phyloP scores from a whole-genome alignment of 2,329 filamentous ascomycete species.

The Fusarium nelsonii region DNA sequence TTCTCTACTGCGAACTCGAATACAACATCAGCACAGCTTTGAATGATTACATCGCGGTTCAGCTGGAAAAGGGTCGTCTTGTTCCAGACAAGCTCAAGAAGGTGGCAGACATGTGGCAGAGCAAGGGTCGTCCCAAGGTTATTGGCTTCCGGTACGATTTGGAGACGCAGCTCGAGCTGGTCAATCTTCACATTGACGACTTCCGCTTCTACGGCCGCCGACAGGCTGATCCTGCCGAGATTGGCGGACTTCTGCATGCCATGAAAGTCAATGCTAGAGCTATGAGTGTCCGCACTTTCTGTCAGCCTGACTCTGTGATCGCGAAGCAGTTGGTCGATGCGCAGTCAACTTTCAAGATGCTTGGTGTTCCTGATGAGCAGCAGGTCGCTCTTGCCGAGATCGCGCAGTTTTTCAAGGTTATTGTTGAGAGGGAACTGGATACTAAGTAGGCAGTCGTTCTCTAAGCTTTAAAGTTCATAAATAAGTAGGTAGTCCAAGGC shows the following conservation, averaged over 20 bases:
- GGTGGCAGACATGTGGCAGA: slow-evolving; percentile 64
- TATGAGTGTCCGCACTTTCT: slow-evolving; percentile 67
- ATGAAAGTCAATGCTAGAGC: slow-evolving; percentile 66
- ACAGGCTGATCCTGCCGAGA: slow-evolving; percentile 58
- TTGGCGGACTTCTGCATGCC: slow-evolving; percentile 62
- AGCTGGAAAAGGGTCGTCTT: slow-evolving; percentile 68
- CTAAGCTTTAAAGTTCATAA: too few relatives aligned
- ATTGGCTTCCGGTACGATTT: slow-evolving; percentile 70
- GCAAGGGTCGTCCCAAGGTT: slow-evolving; percentile 66
- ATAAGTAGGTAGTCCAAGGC: too few relatives aligned
- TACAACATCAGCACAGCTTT: slow-evolving; percentile 65
- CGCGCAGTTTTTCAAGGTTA: slow-evolving; percentile 66
- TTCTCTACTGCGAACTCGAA: slow-evolving; percentile 71
- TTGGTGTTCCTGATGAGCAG: slow-evolving; percentile 59
- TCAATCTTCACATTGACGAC: slow-evolving; percentile 62
- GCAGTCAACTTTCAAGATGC: slow-evolving; percentile 63
- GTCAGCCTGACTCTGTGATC: slow-evolving; percentile 69
- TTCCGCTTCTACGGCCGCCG: slow-evolving; percentile 68
- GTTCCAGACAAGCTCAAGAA: slow-evolving; percentile 64
- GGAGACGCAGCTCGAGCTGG: slow-evolving; percentile 70
- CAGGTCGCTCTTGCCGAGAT: slow-evolving; percentile 64
- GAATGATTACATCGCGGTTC: slow-evolving; percentile 64
- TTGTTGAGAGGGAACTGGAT: slow-evolving; percentile 61
- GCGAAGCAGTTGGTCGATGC: slow-evolving; percentile 69
- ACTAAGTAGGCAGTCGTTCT: not conserved